Conservation (phyloP, 2,329 filamentous ascomycete species). For the Ceratocystis variospora region DNA sequence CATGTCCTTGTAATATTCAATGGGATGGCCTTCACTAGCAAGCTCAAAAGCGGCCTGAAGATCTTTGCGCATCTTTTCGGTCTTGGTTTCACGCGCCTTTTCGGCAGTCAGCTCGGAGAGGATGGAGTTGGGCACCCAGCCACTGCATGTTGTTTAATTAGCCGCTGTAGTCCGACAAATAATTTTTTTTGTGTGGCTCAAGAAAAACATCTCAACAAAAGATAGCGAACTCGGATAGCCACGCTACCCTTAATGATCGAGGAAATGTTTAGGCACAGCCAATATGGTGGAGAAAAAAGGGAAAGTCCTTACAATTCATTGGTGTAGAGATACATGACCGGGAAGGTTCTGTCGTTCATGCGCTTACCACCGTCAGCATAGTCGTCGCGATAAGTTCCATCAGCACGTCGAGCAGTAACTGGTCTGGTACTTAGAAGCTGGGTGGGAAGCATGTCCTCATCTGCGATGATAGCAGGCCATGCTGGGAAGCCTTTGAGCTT, state of each 20-base stretch:
- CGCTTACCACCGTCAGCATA: constrained; percentile 82
- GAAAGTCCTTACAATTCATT: constrained; percentile 79
- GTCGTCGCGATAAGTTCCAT: constrained; percentile 77
- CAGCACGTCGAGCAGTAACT: constrained; percentile 64
- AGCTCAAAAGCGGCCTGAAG: constrained; percentile 67
- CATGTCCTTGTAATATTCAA: constrained; percentile 73
- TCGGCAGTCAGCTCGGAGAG: constrained; percentile 64
- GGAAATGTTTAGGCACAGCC: not conserved
- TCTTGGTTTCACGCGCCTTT: constrained; percentile 52
- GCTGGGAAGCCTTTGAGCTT: constrained; percentile 88
- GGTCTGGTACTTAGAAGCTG: constrained; percentile 65
- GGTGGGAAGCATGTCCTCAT: constrained; percentile 83
- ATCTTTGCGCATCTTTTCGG: constrained; percentile 67
- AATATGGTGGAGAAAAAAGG: not conserved
- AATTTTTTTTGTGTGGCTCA: not conserved
- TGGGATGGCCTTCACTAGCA: constrained; percentile 61
- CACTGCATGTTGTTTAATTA: constrained; percentile 39
- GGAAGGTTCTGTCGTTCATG: constrained; percentile 70
- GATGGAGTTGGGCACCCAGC: constrained; percentile 79
- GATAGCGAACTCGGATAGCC: too few relatives aligned
- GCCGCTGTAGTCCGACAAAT: not conserved
- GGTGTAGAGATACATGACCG: constrained; percentile 86
- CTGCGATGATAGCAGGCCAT: constrained; percentile 88
- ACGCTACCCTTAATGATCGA: not conserved
- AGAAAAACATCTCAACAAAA: constrained; percentile 1